phyloP scores from a whole-genome alignment of 2,329 filamentous ascomycete species.

The Ophiostoma fasciatum region DNA sequence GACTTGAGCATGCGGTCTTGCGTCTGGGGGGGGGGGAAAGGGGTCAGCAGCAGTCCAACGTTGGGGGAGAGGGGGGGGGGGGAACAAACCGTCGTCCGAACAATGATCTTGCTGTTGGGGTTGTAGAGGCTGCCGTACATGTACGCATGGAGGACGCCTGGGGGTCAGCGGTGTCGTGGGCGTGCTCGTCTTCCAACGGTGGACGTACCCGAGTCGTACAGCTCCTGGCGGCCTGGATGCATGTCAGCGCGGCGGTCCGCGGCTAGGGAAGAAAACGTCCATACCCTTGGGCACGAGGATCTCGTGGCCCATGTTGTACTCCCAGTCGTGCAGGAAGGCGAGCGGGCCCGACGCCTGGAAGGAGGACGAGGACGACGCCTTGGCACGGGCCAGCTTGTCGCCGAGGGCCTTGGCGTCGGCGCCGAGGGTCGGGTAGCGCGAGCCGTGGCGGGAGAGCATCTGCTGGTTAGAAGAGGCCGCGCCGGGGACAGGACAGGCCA shows the following conservation, averaged over 20 bases:
- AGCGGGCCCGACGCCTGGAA: slow-evolving; percentile 43
- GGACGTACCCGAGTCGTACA: slow-evolving; percentile 44
- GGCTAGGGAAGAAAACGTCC: not conserved
- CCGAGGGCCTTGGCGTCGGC: slow-evolving; percentile 41
- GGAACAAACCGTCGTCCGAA: slow-evolving; percentile 44
- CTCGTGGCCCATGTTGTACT: slow-evolving; percentile 52
- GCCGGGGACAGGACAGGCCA: not conserved
- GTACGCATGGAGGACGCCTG: slow-evolving; percentile 55
- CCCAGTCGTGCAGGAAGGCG: slow-evolving; percentile 55
- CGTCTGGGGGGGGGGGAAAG: slow-evolving; percentile 26
- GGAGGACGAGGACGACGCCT: slow-evolving; percentile 37
- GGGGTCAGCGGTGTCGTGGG: not conserved
- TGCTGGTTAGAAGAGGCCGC: slow-evolving; percentile 17
- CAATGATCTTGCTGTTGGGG: slow-evolving; percentile 56
- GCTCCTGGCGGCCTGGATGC: slow-evolving; percentile 48
- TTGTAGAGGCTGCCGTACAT: slow-evolving; percentile 59
- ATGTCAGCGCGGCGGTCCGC: no score
- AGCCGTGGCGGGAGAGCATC: slow-evolving; percentile 60
- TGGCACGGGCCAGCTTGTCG: slow-evolving; percentile 39
- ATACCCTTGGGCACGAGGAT: slow-evolving; percentile 52
- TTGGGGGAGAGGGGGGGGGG: slow-evolving; percentile 17
- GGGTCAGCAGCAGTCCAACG: slow-evolving; percentile 32
- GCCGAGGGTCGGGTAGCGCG: slow-evolving; percentile 53
- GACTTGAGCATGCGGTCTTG: slow-evolving; percentile 66
- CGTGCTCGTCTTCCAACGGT: not conserved